Conservation (phyloP, 805 yeast species). For the Suhomyces faveliae region DNA sequence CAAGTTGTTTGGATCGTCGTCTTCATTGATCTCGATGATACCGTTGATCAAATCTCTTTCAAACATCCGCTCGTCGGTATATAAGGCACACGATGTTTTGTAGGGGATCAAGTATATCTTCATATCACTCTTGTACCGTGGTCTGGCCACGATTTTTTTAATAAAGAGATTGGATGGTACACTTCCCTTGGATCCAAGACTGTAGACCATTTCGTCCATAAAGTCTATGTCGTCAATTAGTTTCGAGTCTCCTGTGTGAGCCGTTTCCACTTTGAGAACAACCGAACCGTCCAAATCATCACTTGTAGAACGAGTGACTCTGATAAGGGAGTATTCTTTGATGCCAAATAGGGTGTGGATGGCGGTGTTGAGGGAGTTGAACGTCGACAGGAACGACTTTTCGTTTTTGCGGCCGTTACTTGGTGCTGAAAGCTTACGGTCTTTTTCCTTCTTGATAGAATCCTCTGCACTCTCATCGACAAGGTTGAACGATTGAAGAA, state of each 20-base stretch:
- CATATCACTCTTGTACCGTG: constrained; percentile 63
- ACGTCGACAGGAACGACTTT: constrained; percentile 27
- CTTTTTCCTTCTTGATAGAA: neutral
- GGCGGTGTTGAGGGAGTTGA: constrained; percentile 47
- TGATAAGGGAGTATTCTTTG: constrained; percentile 43
- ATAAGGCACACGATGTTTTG: constrained; percentile 34
- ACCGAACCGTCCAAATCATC: constrained; percentile 50
- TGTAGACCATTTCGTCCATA: constrained; percentile 35
- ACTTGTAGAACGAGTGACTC: constrained; percentile 57
- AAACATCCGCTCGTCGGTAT: constrained; percentile 50
- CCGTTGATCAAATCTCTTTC: constrained; percentile 53
- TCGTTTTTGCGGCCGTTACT: neutral
- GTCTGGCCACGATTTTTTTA: constrained; percentile 58
- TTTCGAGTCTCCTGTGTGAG: constrained; percentile 50
- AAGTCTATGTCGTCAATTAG: constrained; percentile 50
- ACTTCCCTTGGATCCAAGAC: constrained; percentile 42
- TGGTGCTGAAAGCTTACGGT: no score
- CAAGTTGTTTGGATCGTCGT: constrained; percentile 5
- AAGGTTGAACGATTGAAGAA: constrained; percentile 31
- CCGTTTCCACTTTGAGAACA: constrained; percentile 54
- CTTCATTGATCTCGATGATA: constrained; percentile 35
- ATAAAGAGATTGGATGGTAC: constrained; percentile 49
- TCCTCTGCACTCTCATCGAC: neutral
- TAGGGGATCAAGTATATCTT: constrained; percentile 56
- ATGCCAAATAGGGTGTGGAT: constrained; percentile 41